Base-by-base conservation (phyloP, 768 basidiomycete species). In the Pleurotus tuber-regium region DNA sequence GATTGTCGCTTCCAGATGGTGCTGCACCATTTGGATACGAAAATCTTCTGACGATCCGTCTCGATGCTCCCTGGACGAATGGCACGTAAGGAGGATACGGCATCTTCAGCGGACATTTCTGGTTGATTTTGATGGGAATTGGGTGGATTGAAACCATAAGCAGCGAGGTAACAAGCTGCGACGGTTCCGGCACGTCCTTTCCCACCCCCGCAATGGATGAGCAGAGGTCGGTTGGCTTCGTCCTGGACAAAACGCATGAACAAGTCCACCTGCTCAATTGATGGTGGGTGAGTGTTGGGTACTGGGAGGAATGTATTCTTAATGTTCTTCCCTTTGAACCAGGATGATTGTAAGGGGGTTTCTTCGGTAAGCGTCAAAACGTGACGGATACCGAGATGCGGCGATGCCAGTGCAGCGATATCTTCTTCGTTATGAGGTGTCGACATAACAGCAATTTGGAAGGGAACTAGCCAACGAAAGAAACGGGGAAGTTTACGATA, bases 141-240 rank as follows among this genome's bases (percentile, higher is more conserved):
- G n/a, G 77, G 75, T 28, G 63, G 67, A 11, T 63, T 61, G 63
- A 82, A 83, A 1, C 83, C 81, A 58, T 72, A 80, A 0, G 81
- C 80, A 23, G 73, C 73, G 41, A 86, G 66, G 55, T 81, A 83
- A 54, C 82, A 82, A 0, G 82, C 83, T 4, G 78, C 75, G 0
- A 84, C 78, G 1, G 80, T 83, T 12, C 83, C 83, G 19, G 82
- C 81, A 8, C 82, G 73, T 0, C 83, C 83, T 54, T 82, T 83
- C 2, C 83, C 83, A 4, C 81, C 83, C 3, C 80, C 82, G 57
- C 83, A 84, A 54, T 84, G 82, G 2, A 84, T 66, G 11, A 84
- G 64, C 6, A 82, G 56, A 0, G 82, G 80, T 1, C 75, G 61
- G 10, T 79, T 79, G 28, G 61, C 58, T 11, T 67, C 63, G 50